Base-by-base conservation (phyloP, 108 stramenopile species). In the Skeletonema tropicum region DNA sequence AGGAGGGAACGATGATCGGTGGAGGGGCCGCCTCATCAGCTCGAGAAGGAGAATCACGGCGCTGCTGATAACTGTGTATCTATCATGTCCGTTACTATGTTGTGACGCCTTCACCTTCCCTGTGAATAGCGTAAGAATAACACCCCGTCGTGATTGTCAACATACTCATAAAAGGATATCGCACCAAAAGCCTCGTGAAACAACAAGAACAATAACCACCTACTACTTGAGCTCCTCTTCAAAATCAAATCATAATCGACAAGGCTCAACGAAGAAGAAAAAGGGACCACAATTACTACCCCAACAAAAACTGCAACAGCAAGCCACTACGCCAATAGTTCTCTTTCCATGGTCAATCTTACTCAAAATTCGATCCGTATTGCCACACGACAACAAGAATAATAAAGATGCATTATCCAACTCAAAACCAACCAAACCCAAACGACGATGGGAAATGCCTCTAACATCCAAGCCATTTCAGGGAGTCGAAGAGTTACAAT, bases 381-480 rank as follows among this genome's bases (percentile, higher is more conserved):
- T 45, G 11, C 42, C 42, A 23, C 52, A 21, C 5, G n/a, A 55
- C 6, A 55, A 55, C 21, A 55, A 55, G 9, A 55, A 55, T 7
- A 55, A 55, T 10, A 55, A 10, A 55, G 9, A 19, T 25, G 26
- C 2, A 23, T 6, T 6, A 55, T 29, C 6, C 21, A 25, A 55
- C 19, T 55, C 52, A 55, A 25, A 55, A 5, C 25, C 52, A 55
- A 55, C 15, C 0, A 55, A 55, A 23, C 52, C 17, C 12, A 23
- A 41, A 42, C 31, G 58, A 3, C 13, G 69, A 48, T 71, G 70
- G 70, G 70, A 71, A 13, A 46, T 71, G 26, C 70, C 70, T 2
- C 45, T 71, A n/a, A 71, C 70, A 61, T 41, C 38, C 23, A 71
- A 71, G 29, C 70, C 70, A 31, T 71, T 61, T 41, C 58, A 71